Evolutionary conservation across 140 eudicot genomes (phyloP), one percentile per base, ranked within the genome.

Genomic region (Cichorium intybus): DNA sequence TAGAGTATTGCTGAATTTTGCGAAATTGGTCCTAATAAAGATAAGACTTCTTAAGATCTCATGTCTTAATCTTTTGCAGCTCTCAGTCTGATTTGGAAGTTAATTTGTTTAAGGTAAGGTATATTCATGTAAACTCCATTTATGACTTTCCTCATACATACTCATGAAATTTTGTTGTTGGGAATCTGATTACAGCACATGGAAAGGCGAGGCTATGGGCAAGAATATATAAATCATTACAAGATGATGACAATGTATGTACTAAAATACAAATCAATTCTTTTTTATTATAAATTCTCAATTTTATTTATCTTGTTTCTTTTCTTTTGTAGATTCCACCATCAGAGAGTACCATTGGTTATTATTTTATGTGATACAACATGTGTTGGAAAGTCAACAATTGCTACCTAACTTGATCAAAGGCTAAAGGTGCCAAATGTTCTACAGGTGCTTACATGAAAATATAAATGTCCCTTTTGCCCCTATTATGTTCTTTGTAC

Each of bases 301-400:
- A 47, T 16, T 71, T 60, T 4, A 3, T 34, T 55, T 33, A 53
- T 64, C 67, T 56, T 70, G 74, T 66, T 60, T 79, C 24, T 77
- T 34, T 45, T 48, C 21, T n/a, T 14, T 63, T 75, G 81, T 62
- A 91, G 97, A 75, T 91, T 91, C 83, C 97, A 91, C 69, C 97
- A 91, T 91, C 95, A 78, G 60, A 79, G 97, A 82, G 97, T 91
- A 29, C 96, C 97, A 5, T 73, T 91, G 78, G 97, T 91, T 53
- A 91, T 91, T 67, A 96, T 91, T 82, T 96, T 91, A 12, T 91
- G 97, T 75, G 97, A 96, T 67, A 85, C 97, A 64, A 96, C 96
- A n/a, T 91, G 95, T 79, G 87, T 84, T 70, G 97, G 97, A 48
- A 91, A 91, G 78, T 91, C 97, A 59, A 91, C 97, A 7, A 91